Percentiles rank a stretch among this genome's conserved stretches.
Evolutionary conservation across 176 grass and related monocot genomes (phyloP).

Genomic region (Themeda triandra): DNA sequence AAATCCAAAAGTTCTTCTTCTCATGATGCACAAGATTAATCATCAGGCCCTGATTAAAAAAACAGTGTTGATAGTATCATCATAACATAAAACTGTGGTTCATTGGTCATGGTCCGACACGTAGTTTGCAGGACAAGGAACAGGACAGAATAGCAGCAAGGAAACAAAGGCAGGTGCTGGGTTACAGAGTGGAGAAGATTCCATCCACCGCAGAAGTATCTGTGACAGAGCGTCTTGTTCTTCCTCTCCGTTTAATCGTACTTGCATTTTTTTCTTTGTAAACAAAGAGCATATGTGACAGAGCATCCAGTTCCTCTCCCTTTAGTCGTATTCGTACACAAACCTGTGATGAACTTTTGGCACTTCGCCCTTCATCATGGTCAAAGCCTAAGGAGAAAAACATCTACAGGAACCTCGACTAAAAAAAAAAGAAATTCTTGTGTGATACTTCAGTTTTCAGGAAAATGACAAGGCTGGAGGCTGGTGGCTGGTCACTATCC

Average conservation of each 20-base stretch:
- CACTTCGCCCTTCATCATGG: background rate
- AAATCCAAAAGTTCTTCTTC: background rate
- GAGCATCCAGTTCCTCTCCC: no score
- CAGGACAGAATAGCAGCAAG: background rate
- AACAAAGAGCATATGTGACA: no score
- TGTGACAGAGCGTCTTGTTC: background rate
- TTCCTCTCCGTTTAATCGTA: background rate
- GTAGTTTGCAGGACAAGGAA: background rate
- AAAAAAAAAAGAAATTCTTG: background rate
- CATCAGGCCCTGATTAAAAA: background rate
- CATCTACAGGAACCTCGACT: background rate
- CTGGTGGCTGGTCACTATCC: no score
- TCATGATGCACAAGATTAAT: background rate
- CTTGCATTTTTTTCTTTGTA: no score
- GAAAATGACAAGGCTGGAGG: no score
- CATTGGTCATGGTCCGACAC: background rate
- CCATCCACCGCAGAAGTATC: conserved; percentile 31
- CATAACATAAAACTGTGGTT: background rate
- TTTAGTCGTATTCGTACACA: background rate
- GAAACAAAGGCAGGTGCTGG: conserved; percentile 16
- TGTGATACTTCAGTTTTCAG: no score
- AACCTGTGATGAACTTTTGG: conserved; percentile 23
- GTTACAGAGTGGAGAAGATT: conserved; percentile 38
- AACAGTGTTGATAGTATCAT: background rate
- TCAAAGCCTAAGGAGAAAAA: background rate